A percentile compares a stretch with the other conserved stretches of the same genome.
phyloP scores from a whole-genome alignment of 306 rosid genomes.

The Lathyrus oleraceus region DNA sequence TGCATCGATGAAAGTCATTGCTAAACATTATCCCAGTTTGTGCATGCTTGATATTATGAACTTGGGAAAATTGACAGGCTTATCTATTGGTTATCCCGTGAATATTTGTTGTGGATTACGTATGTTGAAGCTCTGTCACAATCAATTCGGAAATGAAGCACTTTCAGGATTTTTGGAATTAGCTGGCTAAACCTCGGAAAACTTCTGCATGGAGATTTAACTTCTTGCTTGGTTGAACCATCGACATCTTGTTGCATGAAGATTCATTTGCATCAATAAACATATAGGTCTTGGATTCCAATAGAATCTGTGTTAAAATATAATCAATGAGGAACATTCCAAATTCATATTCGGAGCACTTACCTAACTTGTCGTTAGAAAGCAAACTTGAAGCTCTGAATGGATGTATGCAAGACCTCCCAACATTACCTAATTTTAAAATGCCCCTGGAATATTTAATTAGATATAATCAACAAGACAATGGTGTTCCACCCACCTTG shows the following conservation, averaged over 20 bases:
- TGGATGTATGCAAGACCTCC: conserved; percentile 68
- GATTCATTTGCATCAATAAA: too few relatives aligned
- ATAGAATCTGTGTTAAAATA: too few relatives aligned
- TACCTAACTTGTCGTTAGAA: conserved; percentile 79
- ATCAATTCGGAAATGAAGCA: conserved; percentile 81
- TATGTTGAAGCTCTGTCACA: conserved; percentile 59
- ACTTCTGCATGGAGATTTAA: too few relatives aligned
- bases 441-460: conserved; percentile 69
- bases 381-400: conserved; percentile 58
- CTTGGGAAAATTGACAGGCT: conserved; percentile 64
- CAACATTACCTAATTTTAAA: conserved; percentile 75
- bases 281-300: too few relatives aligned
- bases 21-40: conserved; percentile 60
- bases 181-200: conserved; percentile 55
- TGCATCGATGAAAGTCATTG: conserved; percentile 60
- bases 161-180: conserved; percentile 74
- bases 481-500: conserved; percentile 63
- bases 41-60: conserved; percentile 55
- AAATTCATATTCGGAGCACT: conserved; percentile 64
- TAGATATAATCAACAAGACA: conserved; percentile 74
- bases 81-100: conserved; percentile 58
- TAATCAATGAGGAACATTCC: conserved; percentile 58
- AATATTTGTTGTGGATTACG: conserved; percentile 58
- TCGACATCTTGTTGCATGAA: too few relatives aligned
- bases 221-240: too few relatives aligned